Conservation (phyloP, 2,329 filamentous ascomycete genomes). For the Coniochaeta sp. region DNA sequence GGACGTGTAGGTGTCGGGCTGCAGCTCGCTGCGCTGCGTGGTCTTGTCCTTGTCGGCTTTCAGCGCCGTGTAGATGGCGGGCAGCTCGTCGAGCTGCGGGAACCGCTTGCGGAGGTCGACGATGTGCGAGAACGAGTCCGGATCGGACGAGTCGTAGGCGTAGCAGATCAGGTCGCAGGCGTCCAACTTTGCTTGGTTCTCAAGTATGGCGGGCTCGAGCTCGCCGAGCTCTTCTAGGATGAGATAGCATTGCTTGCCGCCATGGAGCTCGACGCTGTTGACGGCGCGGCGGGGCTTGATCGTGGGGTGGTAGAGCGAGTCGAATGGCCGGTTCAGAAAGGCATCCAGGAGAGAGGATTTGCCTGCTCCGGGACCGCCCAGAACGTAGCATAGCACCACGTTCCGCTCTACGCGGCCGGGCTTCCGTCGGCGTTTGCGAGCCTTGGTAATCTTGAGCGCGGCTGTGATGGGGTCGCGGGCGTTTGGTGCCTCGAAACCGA, state of each 20-base stretch:
- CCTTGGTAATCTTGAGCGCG: slow-evolving; percentile 86
- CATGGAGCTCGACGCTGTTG: slow-evolving; percentile 91
- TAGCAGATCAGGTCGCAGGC: slow-evolving; percentile 93
- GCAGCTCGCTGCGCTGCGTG: slow-evolving; percentile 83
- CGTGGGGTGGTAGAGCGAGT: slow-evolving; percentile 77
- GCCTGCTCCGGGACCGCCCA: slow-evolving; percentile 78
- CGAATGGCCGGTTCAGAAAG: slow-evolving; percentile 85
- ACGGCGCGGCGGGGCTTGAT: slow-evolving; percentile 92
- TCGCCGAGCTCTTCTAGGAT: slow-evolving; percentile 94
- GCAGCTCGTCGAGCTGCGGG: slow-evolving; percentile 79
- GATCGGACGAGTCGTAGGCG: slow-evolving; percentile 93
- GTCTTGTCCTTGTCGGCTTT: slow-evolving; percentile 96
- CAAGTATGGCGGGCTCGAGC: slow-evolving; percentile 87
- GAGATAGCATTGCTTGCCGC: slow-evolving; percentile 93
- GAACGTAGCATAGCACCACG: slow-evolving; percentile 86
- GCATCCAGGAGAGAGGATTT: slow-evolving; percentile 89
- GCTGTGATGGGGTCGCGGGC: slow-evolving; percentile 70
- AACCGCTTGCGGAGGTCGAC: slow-evolving; percentile 72
- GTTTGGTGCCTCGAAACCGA: slow-evolving; percentile 82
- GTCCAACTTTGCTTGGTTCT: slow-evolving; percentile 84
- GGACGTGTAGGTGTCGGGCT: slow-evolving; percentile 87
- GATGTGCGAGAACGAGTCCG: slow-evolving; percentile 91
- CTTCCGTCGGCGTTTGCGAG: slow-evolving; percentile 74
- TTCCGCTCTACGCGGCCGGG: slow-evolving; percentile 86
- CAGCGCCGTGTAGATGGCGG: slow-evolving; percentile 83